phyloP scores from a whole-genome alignment of 164 flowering plant genomes.

The Vitis cinerea region DNA sequence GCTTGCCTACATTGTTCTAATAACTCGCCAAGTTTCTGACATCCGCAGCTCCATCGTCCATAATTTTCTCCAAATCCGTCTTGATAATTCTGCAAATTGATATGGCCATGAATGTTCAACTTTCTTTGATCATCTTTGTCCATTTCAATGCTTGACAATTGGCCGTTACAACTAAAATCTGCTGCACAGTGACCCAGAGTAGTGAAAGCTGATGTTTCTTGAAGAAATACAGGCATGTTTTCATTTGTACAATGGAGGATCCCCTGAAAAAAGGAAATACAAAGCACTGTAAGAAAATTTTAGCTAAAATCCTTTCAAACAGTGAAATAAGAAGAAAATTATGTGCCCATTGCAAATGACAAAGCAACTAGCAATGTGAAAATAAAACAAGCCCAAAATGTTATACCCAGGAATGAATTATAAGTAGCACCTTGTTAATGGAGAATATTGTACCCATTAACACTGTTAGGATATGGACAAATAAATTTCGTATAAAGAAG shows the following conservation, averaged over 20 bases:
- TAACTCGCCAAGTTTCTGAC: slow-evolving; percentile 28
- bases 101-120: slow-evolving; percentile 5
- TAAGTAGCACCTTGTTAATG: too few relatives aligned
- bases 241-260: slow-evolving; percentile 39
- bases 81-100: slow-evolving; percentile 4
- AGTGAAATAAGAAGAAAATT: too few relatives aligned
- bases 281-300: too few relatives aligned
- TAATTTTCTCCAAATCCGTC: slow-evolving; percentile 8
- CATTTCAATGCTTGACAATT: slow-evolving; percentile 12
- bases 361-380: too few relatives aligned
- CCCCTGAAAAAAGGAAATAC: slow-evolving; percentile 31
- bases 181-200: slow-evolving; percentile 48
- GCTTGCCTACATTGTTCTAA: slow-evolving; percentile 25
- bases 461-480: too few relatives aligned
- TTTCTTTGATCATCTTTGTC: slow-evolving; percentile 18
- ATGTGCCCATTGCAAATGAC: too few relatives aligned
- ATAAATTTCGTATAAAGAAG: too few relatives aligned
- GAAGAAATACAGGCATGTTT: slow-evolving; percentile 52
- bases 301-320: too few relatives aligned
- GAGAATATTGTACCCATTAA: too few relatives aligned
- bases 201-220: slow-evolving; percentile 54
- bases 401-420: too few relatives aligned
- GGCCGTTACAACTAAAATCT: slow-evolving; percentile 20
- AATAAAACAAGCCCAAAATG: too few relatives aligned
- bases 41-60: slow-evolving; percentile 36